These are phyloP conservation scores for Amaranthus cruentus DNA, from an alignment of 148 eudicot genomes.

Conservation along the genomic window DNA sequence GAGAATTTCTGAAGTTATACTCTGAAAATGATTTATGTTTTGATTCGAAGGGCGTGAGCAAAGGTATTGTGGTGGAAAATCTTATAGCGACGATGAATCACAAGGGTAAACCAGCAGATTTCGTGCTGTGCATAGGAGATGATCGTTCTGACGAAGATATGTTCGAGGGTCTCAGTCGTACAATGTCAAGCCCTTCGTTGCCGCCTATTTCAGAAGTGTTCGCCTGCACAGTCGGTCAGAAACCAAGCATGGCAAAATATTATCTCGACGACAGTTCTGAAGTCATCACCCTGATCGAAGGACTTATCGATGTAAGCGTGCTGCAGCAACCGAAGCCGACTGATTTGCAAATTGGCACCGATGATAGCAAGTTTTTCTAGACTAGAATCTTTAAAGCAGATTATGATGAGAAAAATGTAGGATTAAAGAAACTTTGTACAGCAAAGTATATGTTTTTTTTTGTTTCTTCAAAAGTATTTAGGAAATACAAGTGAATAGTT, in stretches of 20 bases:
- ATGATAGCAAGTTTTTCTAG: slow-evolving; percentile 3
- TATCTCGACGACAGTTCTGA: slow-evolving; percentile 64
- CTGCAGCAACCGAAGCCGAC: slow-evolving; percentile 4
- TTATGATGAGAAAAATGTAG: neutral
- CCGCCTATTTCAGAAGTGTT: slow-evolving; percentile 43
- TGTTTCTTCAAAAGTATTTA: neutral
- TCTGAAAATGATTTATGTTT: neutral
- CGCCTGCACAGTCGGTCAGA: slow-evolving; percentile 82
- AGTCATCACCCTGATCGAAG: slow-evolving; percentile 53
- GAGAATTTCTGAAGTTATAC: neutral
- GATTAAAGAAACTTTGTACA: slow-evolving; percentile 20
- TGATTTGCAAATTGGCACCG: slow-evolving; percentile 1
- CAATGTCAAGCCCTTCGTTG: slow-evolving; percentile 14
- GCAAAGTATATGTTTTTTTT: slow-evolving; percentile 16
- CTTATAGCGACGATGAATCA: slow-evolving; percentile 23
- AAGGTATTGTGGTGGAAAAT: slow-evolving; percentile 56
- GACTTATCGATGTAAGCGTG: slow-evolving; percentile 37
- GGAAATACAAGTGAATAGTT: slow-evolving; percentile 15
- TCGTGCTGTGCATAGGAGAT: slow-evolving; percentile 32
- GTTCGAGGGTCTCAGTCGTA: slow-evolving; percentile 22
- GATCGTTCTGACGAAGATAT: slow-evolving; percentile 33
- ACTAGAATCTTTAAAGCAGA: slow-evolving; percentile 2
- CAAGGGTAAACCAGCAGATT: slow-evolving; percentile 13
- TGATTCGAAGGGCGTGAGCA: slow-evolving; percentile 67
- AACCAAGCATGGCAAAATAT: slow-evolving; percentile 77